These are phyloP conservation scores for Colletotrichum filicis DNA, from an alignment of 2,329 filamentous ascomycete species.

Conservation along the genomic window DNA sequence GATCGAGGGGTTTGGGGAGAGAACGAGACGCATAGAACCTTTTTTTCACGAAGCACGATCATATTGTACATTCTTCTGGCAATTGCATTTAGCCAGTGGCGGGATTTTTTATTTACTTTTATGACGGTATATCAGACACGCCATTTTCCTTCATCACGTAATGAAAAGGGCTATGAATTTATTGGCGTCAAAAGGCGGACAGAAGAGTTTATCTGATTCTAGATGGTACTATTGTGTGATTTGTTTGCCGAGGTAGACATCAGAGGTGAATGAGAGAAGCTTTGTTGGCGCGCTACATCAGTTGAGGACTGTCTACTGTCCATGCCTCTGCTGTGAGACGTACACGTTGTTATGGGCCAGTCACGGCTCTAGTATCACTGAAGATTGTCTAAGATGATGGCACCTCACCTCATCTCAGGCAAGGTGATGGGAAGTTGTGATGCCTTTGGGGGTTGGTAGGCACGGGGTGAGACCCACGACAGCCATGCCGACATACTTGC, in stretches of 20 bases:
- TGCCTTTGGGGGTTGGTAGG: background rate
- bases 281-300: background rate
- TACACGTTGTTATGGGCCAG: background rate
- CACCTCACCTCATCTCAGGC: background rate
- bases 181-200: background rate
- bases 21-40: conserved; percentile 18
- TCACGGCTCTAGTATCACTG: background rate
- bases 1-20: background rate
- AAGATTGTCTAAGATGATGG: background rate
- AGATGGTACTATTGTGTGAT: background rate
- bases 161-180: background rate
- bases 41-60: conserved; percentile 29
- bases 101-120: background rate
- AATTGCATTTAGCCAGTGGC: conserved; percentile 18
- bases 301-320: background rate
- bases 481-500: conserved; percentile 5
- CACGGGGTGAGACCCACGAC: conserved; percentile 22
- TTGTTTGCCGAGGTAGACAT: background rate
- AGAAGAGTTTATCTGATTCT: background rate
- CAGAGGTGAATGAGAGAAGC: background rate
- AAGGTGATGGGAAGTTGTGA: background rate
- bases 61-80: conserved; percentile 24
- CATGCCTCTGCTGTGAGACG: background rate
- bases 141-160: background rate
- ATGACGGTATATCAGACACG: background rate